phyloP scores from a whole-genome alignment of 2,329 filamentous ascomycete species.

The Phaeosphaeria sp. region DNA sequence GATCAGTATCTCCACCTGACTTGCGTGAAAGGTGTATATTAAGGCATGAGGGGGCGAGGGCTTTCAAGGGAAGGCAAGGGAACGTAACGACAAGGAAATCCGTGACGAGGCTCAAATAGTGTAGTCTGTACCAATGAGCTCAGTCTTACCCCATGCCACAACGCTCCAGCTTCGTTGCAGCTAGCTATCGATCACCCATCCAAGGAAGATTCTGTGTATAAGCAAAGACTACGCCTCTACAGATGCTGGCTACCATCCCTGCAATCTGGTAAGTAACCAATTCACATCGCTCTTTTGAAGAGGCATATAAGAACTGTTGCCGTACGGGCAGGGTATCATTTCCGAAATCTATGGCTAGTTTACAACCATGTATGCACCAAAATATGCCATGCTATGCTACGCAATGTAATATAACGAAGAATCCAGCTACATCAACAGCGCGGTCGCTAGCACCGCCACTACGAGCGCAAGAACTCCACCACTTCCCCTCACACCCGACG shows the following conservation, averaged over 20 bases:
- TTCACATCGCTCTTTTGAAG: not conserved
- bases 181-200: no score
- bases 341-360: not conserved
- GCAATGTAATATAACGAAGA: not conserved
- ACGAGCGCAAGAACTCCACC: slow-evolving; percentile 2
- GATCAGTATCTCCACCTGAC: no score
- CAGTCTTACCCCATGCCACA: no score
- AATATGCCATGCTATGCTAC: not conserved
- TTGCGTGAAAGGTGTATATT: no score
- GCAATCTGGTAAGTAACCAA: not conserved
- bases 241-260: not conserved
- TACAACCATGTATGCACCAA: not conserved
- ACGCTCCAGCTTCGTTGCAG: no score
- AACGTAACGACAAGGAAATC: no score
- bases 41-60: no score
- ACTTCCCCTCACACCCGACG: slow-evolving; percentile 2
- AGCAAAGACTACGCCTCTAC: not conserved
- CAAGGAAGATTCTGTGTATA: not conserved
- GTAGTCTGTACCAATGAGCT: no score
- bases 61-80: no score
- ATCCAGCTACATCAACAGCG: slow-evolving; percentile 4
- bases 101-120: not conserved
- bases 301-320: not conserved
- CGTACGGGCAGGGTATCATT: slow-evolving; percentile 1
- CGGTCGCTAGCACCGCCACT: slow-evolving; percentile 7